These are phyloP conservation scores for Iris pallida DNA, from an alignment of 116 monocot genomes.

Conservation along the genomic window DNA sequence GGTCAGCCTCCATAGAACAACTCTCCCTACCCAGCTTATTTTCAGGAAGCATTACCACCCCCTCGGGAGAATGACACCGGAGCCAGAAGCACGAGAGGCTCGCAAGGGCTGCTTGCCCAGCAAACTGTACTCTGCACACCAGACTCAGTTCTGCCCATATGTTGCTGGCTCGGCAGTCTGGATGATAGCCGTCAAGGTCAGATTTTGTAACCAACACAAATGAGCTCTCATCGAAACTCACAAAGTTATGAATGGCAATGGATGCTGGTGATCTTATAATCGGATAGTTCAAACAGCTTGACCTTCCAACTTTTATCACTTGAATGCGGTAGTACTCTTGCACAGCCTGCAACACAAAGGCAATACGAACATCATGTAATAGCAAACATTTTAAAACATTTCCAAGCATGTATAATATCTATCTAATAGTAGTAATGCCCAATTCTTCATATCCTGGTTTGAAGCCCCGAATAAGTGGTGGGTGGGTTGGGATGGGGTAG, in stretches of 20 bases:
- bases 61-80: not conserved
- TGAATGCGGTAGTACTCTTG: slow-evolving; percentile 57
- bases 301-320: slow-evolving; percentile 35
- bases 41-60: not conserved
- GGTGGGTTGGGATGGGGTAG: too few relatives aligned
- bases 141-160: slow-evolving; percentile 67
- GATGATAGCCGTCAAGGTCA: slow-evolving; percentile 70
- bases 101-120: slow-evolving; percentile 55
- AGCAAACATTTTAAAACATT: too few relatives aligned
- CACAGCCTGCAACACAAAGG: slow-evolving; percentile 53
- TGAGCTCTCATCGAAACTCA: slow-evolving; percentile 64
- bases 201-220: slow-evolving; percentile 64
- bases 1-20: slow-evolving; percentile 51
- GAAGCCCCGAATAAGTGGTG: too few relatives aligned
- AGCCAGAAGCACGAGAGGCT: slow-evolving; percentile 67
- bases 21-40: slow-evolving; percentile 37
- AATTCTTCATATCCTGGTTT: too few relatives aligned
- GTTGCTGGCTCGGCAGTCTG: slow-evolving; percentile 23
- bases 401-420: too few relatives aligned
- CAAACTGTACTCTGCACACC: slow-evolving; percentile 63
- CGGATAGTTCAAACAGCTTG: slow-evolving; percentile 22
- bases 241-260: slow-evolving; percentile 12
- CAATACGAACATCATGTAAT: too few relatives aligned
- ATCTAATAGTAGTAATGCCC: too few relatives aligned
- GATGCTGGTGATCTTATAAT: slow-evolving; percentile 17